These are phyloP conservation scores for Coemansia sp. DNA, from an alignment of 192 early-diverging fungal species.

Conservation along the genomic window DNA sequence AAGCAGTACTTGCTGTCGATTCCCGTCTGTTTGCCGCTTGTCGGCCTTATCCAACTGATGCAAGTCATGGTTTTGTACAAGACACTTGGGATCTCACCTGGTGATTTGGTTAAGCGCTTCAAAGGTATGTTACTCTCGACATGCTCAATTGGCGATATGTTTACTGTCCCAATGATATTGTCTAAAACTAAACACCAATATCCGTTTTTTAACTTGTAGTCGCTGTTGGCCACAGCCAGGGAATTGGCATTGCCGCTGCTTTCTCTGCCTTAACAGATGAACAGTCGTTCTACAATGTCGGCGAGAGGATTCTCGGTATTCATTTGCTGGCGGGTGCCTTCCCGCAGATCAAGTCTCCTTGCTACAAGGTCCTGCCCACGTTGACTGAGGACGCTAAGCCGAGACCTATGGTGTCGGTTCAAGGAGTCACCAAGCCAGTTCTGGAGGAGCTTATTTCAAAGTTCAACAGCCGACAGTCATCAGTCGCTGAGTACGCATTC, in stretches of 20 bases:
- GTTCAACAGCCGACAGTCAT: slow-evolving; percentile 20
- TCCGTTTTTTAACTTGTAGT: slow-evolving; percentile 20
- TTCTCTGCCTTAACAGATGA: slow-evolving; percentile 80
- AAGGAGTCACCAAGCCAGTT: slow-evolving; percentile 10
- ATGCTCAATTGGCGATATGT: neutral
- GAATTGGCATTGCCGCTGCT: slow-evolving; percentile 84
- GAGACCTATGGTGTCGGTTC: slow-evolving; percentile 25
- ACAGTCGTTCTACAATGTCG: slow-evolving; percentile 75
- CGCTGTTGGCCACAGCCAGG: slow-evolving; percentile 87
- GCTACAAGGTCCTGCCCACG: neutral
- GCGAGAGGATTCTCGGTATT: slow-evolving; percentile 79
- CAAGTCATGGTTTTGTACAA: slow-evolving; percentile 73
- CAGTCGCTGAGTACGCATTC: slow-evolving; percentile 9
- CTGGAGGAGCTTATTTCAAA: slow-evolving; percentile 11
- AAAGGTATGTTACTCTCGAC: slow-evolving; percentile 25
- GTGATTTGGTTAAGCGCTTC: slow-evolving; percentile 35
- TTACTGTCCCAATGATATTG: neutral
- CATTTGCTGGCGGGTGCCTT: slow-evolving; percentile 85
- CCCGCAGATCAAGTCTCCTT: slow-evolving; percentile 65
- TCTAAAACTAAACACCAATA: neutral
- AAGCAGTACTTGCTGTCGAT: slow-evolving; percentile 71
- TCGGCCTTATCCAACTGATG: slow-evolving; percentile 88
- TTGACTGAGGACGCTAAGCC: neutral
- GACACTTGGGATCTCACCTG: slow-evolving; percentile 63
- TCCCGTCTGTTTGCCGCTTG: slow-evolving; percentile 78